These are phyloP conservation scores for Chaetomium olivaceum DNA, from an alignment of 2,329 filamentous ascomycete genomes.

Conservation along the genomic window DNA sequence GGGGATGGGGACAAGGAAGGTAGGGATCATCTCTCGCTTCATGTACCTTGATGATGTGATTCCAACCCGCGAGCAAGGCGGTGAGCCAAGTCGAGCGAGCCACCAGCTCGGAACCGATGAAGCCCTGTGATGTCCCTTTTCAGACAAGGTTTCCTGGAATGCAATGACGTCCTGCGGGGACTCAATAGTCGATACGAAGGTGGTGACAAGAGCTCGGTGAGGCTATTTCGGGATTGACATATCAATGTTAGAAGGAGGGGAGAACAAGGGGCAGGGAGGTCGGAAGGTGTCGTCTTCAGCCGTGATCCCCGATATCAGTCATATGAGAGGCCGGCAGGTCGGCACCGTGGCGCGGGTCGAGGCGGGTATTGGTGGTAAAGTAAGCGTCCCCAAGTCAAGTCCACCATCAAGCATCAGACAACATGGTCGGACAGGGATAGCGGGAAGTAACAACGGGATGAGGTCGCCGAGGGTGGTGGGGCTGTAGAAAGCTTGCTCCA, in stretches of 20 bases:
- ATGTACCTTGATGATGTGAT: slow-evolving; percentile 3
- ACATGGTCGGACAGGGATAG: not conserved
- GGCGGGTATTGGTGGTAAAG: not conserved
- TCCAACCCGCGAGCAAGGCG: not conserved
- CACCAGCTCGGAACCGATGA: not conserved
- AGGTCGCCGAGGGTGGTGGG: not conserved
- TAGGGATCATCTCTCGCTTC: not conserved
- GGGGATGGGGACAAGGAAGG: not conserved
- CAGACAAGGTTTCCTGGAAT: not conserved
- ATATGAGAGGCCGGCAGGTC: not conserved
- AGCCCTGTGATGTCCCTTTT: not conserved
- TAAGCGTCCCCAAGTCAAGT: not conserved
- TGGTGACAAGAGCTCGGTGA: not conserved
- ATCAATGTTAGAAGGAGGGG: not conserved
- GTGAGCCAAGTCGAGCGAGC: not conserved
- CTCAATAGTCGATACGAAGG: not conserved
- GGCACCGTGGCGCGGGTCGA: not conserved
- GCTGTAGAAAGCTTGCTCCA: not conserved
- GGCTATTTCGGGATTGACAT: slow-evolving; percentile 5
- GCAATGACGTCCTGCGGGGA: not conserved
- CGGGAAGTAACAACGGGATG: not conserved
- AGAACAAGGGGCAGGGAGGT: not conserved
- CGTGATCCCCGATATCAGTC: not conserved
- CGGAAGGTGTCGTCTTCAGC: not conserved
- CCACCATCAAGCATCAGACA: not conserved